Evolutionary conservation across 306 rosid genomes (phyloP).

Genomic region (Delonix regia): DNA sequence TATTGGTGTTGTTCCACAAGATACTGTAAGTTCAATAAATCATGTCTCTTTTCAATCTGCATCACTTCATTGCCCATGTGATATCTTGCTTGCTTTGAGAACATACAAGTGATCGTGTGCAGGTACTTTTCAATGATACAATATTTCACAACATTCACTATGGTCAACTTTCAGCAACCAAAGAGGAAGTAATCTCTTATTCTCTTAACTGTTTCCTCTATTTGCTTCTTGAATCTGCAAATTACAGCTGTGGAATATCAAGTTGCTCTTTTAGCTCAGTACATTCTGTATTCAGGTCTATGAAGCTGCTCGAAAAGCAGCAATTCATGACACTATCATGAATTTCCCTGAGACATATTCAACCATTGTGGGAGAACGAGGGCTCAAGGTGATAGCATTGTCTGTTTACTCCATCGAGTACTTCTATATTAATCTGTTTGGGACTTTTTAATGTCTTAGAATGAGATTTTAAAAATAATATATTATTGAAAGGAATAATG

Average conservation of each 20-base stretch:
- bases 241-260: constrained; percentile 31
- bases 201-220: constrained; percentile 27
- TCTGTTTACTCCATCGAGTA: constrained; percentile 23
- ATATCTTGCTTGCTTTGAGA: constrained; percentile 37
- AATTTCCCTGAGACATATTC: constrained; percentile 81
- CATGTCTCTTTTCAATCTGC: constrained; percentile 5
- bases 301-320: constrained; percentile 89
- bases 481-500: background rate
- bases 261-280: constrained; percentile 37
- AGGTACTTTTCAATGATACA: constrained; percentile 97
- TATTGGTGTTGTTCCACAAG: constrained; percentile 98
- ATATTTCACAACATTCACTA: constrained; percentile 93
- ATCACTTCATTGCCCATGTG: constrained; percentile 11
- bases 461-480: background rate
- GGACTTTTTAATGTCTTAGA: background rate
- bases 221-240: constrained; percentile 28
- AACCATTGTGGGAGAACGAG: constrained; percentile 94
- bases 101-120: constrained; percentile 43
- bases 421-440: background rate
- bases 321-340: constrained; percentile 93
- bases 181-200: constrained; percentile 78
- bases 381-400: constrained; percentile 80
- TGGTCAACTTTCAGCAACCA: constrained; percentile 81
- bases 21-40: constrained; percentile 66
- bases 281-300: constrained; percentile 62